phyloP scores from a whole-genome alignment of 805 yeast species.

The Candida chilensis region DNA sequence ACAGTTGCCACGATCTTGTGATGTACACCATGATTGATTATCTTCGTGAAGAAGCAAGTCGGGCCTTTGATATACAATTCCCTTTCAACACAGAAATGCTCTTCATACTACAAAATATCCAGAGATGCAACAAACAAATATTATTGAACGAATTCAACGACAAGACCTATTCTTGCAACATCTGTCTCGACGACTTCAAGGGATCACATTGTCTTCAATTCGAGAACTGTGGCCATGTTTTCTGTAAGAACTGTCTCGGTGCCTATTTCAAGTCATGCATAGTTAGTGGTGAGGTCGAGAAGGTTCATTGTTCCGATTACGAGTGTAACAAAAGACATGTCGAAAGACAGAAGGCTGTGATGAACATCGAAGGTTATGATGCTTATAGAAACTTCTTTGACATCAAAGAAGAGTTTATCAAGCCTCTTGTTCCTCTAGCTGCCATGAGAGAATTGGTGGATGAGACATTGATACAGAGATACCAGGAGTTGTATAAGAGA shows the following conservation, averaged over 20 bases:
- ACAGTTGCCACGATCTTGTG: conserved; percentile 22
- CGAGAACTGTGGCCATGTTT: conserved; percentile 36
- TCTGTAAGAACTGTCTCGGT: conserved; percentile 36
- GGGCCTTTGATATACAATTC: conserved; percentile 3
- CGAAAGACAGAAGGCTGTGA: conserved; percentile 1
- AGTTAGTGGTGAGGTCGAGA: conserved; percentile 35
- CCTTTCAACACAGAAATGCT: conserved; percentile 3
- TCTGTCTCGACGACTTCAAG: conserved; percentile 41
- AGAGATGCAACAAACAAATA: neutral
- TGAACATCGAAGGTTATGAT: no score
- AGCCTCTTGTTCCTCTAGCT: conserved; percentile 24
- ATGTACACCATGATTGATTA: conserved; percentile 34
- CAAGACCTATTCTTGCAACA: conserved; percentile 40
- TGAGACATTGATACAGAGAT: conserved; percentile 21
- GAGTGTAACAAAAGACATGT: conserved; percentile 25
- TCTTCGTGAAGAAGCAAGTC: conserved; percentile 12
- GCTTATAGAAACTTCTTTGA: conserved; percentile 13
- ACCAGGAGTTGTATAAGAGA: conserved; percentile 21
- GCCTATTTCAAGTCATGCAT: conserved; percentile 33
- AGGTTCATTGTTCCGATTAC: conserved; percentile 51
- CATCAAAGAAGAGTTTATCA: conserved; percentile 27
- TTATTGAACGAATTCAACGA: conserved; percentile 16
- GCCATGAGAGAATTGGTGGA: conserved; percentile 20
- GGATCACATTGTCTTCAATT: conserved; percentile 29
- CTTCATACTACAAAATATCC: neutral